Evolutionary conservation across 768 basidiomycete genomes (phyloP), one percentile per base, ranked within the genome.

Genomic region (Pleurotus tuber-regium): DNA sequence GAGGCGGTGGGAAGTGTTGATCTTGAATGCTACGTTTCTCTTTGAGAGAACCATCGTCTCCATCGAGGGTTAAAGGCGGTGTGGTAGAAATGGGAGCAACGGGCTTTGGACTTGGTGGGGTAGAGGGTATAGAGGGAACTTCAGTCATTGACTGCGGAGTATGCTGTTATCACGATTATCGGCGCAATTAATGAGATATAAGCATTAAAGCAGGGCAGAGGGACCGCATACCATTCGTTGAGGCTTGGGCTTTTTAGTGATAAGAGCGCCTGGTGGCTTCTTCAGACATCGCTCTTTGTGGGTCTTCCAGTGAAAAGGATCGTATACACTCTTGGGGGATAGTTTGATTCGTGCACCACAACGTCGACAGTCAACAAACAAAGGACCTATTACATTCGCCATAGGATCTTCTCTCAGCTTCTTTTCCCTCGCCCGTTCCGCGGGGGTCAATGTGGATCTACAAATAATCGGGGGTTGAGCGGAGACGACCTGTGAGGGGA

Each of bases 251-350:
- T 49, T 60, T 23, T 47, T 47, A 19, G 21, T 29, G 16, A 47
- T 9, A 52, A 59, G 59, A 46, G 58, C 57, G n/a, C 55, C 62
- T 48, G 50, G 56, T 33, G 56, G 59, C 53, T 73, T 77, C 65
- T 76, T 81, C 49, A 80, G 61, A 62, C 86, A 88, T 25, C 84
- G 74, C 33, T 71, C 71, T 26, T 80, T 73, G 59, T 88, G 86
- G 56, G 78, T 83, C 39, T 68, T 62, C 86, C 86, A 88, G 63
- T 88, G 86, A 59, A 77, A 78, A 25, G 75, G 73, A 58, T 88
- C 86, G 57, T 76, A 88, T 18, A 72, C 71, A 63, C 82, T 84
- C 66, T 87, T 87, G 26, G 72, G 64, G 12, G 85, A 87, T 23
- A 88, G 77, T 62, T 85, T 85, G 66, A 88, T 86, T 11, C 69